Base-by-base conservation (phyloP, 768 basidiomycete genomes). In the Tulasnella sp. region DNA sequence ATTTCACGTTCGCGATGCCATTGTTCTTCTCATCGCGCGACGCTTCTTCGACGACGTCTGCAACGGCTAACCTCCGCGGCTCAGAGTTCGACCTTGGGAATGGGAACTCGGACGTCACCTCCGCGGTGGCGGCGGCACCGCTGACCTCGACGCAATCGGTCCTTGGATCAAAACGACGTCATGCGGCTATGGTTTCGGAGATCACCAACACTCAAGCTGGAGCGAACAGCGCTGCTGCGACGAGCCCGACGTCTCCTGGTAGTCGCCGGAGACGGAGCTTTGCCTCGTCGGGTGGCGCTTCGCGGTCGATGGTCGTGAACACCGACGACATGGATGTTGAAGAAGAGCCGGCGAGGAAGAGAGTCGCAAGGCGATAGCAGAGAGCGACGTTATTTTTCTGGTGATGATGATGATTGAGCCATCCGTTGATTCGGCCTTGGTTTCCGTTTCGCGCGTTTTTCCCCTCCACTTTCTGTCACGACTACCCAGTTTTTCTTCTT, bases 141-240 rank as follows among this genome's bases (percentile, higher is more conserved):
- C 27, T 72, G 27, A 21, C 79, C 14, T 71, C 74, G 93, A 94
- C 79, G 31, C 79, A 79, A 9, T 71, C 81, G 36, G 62, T 74
- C 18, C 38, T 81, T 27, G 92, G 92, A 42, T 87, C 89, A 0
- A 94, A 94, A 85, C 90, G 94, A 10, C 89, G 93, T 44, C 92
- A 94, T 82, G 92, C 92, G 0, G 88, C 92, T 83, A 93, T 94
- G 91, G 89, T 92, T 88, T 88, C 92, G 3, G 92, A 93, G 81
- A 86, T 91, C 0, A 82, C 87, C 21, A 58, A 40, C 16, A 31
- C 62, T 6, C 76, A 58, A 8, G 48, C 76, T 8, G 58, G 48
- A 10, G 74, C 79, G n/a, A 71, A 88, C 18, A 81, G 87, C 0
- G 86, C 86, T 38, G 82, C 87, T 34, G 85, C 87, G 21, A 82